A percentile compares a stretch with the other conserved stretches of the same genome.
These are phyloP conservation scores for Colletotrichum sp. DNA, from an alignment of 2,329 filamentous ascomycete species.

Conservation along the genomic window DNA sequence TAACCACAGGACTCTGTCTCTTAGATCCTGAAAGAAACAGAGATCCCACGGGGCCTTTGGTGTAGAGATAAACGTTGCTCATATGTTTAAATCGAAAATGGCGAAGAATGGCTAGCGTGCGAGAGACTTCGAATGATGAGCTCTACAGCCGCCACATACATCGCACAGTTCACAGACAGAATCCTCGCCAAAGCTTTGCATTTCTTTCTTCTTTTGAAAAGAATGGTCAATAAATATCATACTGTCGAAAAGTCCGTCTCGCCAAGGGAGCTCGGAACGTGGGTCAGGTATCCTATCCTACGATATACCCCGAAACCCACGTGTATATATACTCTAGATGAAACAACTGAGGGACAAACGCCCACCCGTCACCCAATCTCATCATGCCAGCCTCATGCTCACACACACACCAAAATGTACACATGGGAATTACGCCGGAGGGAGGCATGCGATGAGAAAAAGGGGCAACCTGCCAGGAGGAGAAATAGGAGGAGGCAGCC, in stretches of 20 bases:
- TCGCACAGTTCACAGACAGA: background rate
- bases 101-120: too few species aligned
- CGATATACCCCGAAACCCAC: background rate
- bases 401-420: background rate
- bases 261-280: background rate
- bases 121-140: too few species aligned
- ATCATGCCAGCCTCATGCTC: background rate
- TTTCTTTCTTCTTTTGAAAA: background rate
- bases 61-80: background rate
- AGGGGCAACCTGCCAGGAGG: background rate
- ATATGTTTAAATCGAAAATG: background rate
- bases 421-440: background rate
- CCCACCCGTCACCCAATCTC: background rate
- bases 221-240: background rate
- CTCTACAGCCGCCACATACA: background rate
- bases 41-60: background rate
- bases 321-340: background rate
- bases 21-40: background rate
- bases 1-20: too few species aligned
- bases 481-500: background rate
- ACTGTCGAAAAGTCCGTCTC: background rate
- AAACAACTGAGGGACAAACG: background rate
- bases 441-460: background rate
- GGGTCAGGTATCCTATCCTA: background rate
- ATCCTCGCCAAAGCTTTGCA: background rate